These are phyloP conservation scores for Annulohypoxylon truncatum DNA, from an alignment of 2,329 filamentous ascomycete genomes.

Conservation along the genomic window DNA sequence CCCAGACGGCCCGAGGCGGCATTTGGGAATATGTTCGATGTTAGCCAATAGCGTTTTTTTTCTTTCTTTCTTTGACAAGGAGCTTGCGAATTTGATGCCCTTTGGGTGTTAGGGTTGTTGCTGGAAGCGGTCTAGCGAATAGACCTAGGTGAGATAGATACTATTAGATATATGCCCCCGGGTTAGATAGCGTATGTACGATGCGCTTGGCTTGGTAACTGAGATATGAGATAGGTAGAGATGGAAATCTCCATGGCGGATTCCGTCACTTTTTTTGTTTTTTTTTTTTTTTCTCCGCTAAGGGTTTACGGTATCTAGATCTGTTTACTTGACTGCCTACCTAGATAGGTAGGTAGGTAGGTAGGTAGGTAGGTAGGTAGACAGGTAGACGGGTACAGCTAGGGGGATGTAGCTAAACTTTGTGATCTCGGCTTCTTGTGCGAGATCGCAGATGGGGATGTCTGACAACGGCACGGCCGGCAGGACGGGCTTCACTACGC, in stretches of 20 bases:
- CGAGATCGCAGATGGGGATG: conserved; percentile 38
- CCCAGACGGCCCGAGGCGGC: conserved; percentile 31
- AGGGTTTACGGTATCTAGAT: not conserved
- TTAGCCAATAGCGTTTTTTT: conserved; percentile 17
- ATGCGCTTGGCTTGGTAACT: not conserved
- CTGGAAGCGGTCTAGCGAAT: conserved; percentile 18
- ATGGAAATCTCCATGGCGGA: conserved; percentile 9
- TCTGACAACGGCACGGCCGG: conserved; percentile 32
- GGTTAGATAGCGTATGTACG: not conserved
- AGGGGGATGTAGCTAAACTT: not conserved
- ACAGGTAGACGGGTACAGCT: not conserved
- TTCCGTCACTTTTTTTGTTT: conserved; percentile 33
- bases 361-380: not conserved
- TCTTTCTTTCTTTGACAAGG: conserved; percentile 4
- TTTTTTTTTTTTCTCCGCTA: conserved; percentile 26
- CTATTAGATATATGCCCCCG: not conserved
- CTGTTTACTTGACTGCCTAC: not conserved
- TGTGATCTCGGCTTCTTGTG: conserved; percentile 32
- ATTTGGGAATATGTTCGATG: conserved; percentile 20
- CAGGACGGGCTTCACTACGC: conserved; percentile 26
- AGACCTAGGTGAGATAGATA: conserved; percentile 27
- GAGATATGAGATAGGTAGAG: not conserved
- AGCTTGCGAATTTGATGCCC: conserved; percentile 14
- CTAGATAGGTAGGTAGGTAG: not conserved
- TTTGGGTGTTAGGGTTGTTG: not conserved